Evolutionary conservation across 192 early-diverging fungal genomes (phyloP).

Genomic region (Backusella luteola): DNA sequence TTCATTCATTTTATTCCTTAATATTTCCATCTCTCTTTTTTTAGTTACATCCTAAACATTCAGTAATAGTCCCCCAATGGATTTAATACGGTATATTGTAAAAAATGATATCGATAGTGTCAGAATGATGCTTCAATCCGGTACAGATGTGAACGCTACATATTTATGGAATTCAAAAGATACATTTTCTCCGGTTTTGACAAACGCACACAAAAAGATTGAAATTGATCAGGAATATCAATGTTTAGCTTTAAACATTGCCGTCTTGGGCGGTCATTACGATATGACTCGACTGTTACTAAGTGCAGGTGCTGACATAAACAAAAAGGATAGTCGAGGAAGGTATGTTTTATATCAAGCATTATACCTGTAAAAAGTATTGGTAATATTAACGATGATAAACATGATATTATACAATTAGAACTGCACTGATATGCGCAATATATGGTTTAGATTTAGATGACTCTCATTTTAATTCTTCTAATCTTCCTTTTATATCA

Average conservation of each 20-base stretch:
- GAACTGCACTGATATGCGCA: constrained; percentile 60
- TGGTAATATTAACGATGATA: neutral
- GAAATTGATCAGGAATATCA: constrained; percentile 41
- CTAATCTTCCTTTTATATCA: constrained; percentile 55
- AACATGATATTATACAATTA: constrained; percentile 17
- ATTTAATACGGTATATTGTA: constrained; percentile 39
- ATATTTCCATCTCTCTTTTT: neutral
- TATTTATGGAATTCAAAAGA: constrained; percentile 43
- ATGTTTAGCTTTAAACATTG: constrained; percentile 52
- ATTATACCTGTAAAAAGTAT: neutral
- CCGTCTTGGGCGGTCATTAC: constrained; percentile 53
- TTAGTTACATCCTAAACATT: neutral
- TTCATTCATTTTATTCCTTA: neutral
- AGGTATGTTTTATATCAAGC: constrained; percentile 37
- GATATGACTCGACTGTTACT: constrained; percentile 55
- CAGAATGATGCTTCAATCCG: constrained; percentile 33
- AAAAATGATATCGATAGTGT: constrained; percentile 38
- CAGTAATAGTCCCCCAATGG: constrained; percentile 22
- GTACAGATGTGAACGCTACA: constrained; percentile 44
- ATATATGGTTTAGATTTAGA: constrained; percentile 59
- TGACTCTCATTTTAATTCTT: constrained; percentile 47
- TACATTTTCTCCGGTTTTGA: constrained; percentile 39
- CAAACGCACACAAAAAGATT: constrained; percentile 23
- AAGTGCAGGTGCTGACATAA: constrained; percentile 55
- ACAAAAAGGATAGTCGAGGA: constrained; percentile 58